Evolutionary conservation across 2,329 filamentous ascomycete genomes (phyloP).

Genomic region (Talaromyces verruculosus): DNA sequence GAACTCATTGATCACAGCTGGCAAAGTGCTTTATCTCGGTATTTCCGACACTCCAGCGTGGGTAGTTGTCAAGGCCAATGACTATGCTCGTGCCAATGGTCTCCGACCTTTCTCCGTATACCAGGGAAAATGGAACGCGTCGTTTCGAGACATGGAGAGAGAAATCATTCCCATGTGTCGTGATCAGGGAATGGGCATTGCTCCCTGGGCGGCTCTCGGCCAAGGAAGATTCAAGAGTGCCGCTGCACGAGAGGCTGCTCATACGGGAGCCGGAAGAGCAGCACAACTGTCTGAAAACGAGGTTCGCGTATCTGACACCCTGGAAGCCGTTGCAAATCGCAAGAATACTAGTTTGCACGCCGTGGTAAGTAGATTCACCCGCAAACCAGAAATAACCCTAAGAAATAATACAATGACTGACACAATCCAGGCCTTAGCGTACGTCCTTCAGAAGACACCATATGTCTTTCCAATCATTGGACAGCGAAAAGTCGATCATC

Average conservation of each 20-base stretch:
- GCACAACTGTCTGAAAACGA: constrained; percentile 22
- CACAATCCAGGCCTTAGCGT: constrained; percentile 11
- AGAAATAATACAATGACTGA: background rate
- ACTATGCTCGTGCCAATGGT: constrained; percentile 41
- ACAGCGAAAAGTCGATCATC: constrained; percentile 50
- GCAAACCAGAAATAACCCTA: background rate
- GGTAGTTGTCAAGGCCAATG: constrained; percentile 43
- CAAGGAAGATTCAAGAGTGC: constrained; percentile 51
- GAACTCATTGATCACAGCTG: constrained; percentile 39
- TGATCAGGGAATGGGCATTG: constrained; percentile 48
- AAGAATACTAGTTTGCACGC: constrained; percentile 15
- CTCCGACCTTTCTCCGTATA: constrained; percentile 44
- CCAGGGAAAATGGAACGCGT: constrained; percentile 43
- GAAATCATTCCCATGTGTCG: constrained; percentile 46
- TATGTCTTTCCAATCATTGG: constrained; percentile 56
- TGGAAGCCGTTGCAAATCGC: constrained; percentile 26
- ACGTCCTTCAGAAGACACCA: constrained; percentile 45
- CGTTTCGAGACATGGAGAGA: constrained; percentile 41
- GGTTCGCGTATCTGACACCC: constrained; percentile 21
- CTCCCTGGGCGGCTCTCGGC: constrained; percentile 61
- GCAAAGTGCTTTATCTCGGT: constrained; percentile 46
- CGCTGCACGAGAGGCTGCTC: constrained; percentile 31
- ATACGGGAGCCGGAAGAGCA: constrained; percentile 26
- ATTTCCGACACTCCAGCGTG: constrained; percentile 45
- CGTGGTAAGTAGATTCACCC: constrained; percentile 3